A percentile compares a stretch with the other conserved stretches of the same genome.
phyloP scores from a whole-genome alignment of 495 filamentous ascomycete genomes.

The Tetracladium marchalianum region DNA sequence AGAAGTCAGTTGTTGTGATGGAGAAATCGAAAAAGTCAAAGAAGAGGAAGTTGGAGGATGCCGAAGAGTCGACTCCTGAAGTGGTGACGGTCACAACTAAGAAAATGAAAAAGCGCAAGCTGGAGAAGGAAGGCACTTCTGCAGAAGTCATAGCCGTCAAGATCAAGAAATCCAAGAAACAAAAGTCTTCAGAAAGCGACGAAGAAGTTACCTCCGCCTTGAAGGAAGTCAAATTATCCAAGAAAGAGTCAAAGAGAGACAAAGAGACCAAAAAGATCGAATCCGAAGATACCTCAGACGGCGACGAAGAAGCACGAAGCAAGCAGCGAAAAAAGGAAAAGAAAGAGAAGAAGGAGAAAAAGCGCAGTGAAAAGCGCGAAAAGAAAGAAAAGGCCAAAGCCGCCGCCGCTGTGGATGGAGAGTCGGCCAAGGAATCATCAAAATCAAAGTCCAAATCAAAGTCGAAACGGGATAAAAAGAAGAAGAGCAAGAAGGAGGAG shows the following conservation, averaged over 20 bases:
- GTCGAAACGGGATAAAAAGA: slow-evolving; percentile 11
- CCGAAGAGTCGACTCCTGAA: slow-evolving; percentile 8
- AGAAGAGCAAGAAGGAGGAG: slow-evolving; percentile 17
- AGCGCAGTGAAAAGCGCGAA: slow-evolving; percentile 14
- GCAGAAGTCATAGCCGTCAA: background rate
- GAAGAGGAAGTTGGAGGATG: slow-evolving; percentile 12
- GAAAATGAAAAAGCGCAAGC: slow-evolving; percentile 6
- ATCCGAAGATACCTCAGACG: slow-evolving; percentile 20
- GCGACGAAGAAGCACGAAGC: slow-evolving; percentile 35
- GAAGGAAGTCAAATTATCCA: background rate
- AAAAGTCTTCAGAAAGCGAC: slow-evolving; percentile 1
- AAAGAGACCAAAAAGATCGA: slow-evolving; percentile 3
- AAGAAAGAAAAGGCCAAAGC: slow-evolving; percentile 10
- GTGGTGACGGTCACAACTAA: slow-evolving; percentile 12
- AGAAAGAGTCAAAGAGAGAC: slow-evolving; percentile 10
- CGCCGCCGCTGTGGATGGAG: slow-evolving; percentile 10
- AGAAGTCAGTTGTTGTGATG: background rate
- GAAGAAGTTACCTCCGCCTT: background rate
- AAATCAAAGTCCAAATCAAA: slow-evolving; percentile 22
- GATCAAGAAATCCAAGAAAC: slow-evolving; percentile 10
- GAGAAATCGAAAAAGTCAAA: slow-evolving; percentile 10
- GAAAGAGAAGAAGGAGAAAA: slow-evolving; percentile 28
- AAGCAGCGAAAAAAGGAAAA: slow-evolving; percentile 20
- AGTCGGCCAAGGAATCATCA: slow-evolving; percentile 16
- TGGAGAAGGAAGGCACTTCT: background rate